Evolutionary conservation across 2,329 filamentous ascomycete species (phyloP).

Genomic region (Botrytis sinoallii): DNA sequence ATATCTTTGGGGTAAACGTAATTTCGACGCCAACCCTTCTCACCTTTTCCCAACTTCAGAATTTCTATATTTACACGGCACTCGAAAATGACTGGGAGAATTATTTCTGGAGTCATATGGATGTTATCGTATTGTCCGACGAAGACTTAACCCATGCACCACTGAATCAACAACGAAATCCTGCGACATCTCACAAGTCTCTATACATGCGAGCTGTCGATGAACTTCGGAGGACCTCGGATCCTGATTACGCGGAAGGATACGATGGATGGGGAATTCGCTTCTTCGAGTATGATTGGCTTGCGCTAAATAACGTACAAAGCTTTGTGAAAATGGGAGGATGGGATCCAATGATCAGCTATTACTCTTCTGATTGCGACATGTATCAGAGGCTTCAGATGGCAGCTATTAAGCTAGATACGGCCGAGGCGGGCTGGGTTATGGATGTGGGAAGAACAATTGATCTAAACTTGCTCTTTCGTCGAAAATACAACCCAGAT

Average conservation of each 20-base stretch:
- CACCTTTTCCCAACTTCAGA: constrained; percentile 55
- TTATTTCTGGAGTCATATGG: constrained; percentile 58
- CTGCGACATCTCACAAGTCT: constrained; percentile 33
- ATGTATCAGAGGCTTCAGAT: constrained; percentile 46
- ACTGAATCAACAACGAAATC: constrained; percentile 20
- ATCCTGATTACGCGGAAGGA: not conserved
- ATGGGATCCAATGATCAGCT: constrained; percentile 56
- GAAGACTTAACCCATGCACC: constrained; percentile 37
- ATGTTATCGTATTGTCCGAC: constrained; percentile 47
- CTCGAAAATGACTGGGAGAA: constrained; percentile 45
- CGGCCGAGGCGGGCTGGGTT: constrained; percentile 44
- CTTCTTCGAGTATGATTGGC: constrained; percentile 52
- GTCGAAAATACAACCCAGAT: not conserved
- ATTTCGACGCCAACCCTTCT: constrained; percentile 51
- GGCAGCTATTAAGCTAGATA: constrained; percentile 43
- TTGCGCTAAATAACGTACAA: constrained; percentile 46
- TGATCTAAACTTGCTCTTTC: constrained; percentile 18
- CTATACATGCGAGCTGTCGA: constrained; percentile 57
- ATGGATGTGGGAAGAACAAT: constrained; percentile 44
- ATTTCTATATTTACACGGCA: constrained; percentile 49
- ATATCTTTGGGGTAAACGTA: constrained; percentile 50
- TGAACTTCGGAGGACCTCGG: constrained; percentile 49
- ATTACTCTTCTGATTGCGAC: constrained; percentile 55
- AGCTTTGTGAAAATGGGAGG: constrained; percentile 44
- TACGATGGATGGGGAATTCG: constrained; percentile 12